phyloP scores from a whole-genome alignment of 768 basidiomycete species.

The Postia placenta region DNA sequence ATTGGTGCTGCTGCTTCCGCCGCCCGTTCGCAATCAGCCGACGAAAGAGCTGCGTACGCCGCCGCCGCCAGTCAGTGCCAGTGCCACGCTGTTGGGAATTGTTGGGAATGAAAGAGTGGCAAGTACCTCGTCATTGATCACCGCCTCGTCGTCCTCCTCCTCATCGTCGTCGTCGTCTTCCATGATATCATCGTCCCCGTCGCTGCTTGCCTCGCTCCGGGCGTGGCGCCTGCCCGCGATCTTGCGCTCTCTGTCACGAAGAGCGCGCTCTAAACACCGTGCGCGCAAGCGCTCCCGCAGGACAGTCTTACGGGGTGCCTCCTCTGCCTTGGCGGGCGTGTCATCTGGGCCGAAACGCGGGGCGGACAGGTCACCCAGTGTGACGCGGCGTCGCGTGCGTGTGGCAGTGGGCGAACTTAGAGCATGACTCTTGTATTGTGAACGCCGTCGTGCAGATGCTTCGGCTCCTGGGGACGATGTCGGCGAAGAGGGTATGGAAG shows the following conservation, averaged over 20 bases:
- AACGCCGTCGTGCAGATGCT: constrained; percentile 42
- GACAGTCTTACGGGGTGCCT: constrained; percentile 47
- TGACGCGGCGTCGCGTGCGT: constrained; percentile 9
- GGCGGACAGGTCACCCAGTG: background rate
- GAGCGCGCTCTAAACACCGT: constrained; percentile 56
- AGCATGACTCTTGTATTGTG: constrained; percentile 45
- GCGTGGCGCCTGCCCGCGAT: constrained; percentile 29
- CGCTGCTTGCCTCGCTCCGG: constrained; percentile 40
- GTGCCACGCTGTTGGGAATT: too few species aligned
- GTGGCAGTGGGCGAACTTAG: constrained; percentile 25
- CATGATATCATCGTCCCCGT: constrained; percentile 45
- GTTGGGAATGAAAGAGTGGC: background rate
- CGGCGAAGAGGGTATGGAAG: constrained; percentile 18
- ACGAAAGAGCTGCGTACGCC: constrained; percentile 56
- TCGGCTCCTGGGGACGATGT: constrained; percentile 40
- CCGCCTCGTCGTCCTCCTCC: constrained; percentile 49
- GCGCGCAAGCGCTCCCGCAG: constrained; percentile 56
- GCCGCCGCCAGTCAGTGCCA: too few species aligned
- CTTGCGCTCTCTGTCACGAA: constrained; percentile 46
- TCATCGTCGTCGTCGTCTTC: too few species aligned
- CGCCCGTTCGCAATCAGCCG: constrained; percentile 55
- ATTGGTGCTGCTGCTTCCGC: constrained; percentile 44
- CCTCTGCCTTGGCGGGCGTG: constrained; percentile 13
- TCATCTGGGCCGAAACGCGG: background rate
- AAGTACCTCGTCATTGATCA: constrained; percentile 60